Percentiles rank a stretch among this genome's conserved stretches.
phyloP scores from a whole-genome alignment of 768 basidiomycete genomes.

The Sporobolomyces phaffii region DNA sequence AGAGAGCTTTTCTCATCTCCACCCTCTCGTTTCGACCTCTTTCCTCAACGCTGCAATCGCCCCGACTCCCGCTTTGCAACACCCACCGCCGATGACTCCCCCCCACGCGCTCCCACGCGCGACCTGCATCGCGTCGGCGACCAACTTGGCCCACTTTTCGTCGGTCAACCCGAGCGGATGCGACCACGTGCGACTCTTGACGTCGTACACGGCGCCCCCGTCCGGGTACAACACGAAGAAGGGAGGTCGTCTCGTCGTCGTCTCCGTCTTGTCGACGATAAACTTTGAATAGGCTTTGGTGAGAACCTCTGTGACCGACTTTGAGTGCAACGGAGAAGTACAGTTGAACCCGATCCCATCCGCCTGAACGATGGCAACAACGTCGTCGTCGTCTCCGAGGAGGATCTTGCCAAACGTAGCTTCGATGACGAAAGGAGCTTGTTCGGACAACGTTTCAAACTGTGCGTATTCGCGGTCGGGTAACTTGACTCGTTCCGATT shows the following conservation, averaged over 20 bases:
- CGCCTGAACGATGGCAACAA: conserved; percentile 6
- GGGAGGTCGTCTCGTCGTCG: background rate
- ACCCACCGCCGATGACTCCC: conserved; percentile 46
- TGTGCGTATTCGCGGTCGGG: conserved; percentile 28
- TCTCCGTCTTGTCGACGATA: background rate
- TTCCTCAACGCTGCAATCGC: conserved; percentile 43
- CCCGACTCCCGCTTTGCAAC: conserved; percentile 46
- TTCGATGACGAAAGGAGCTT: conserved; percentile 11
- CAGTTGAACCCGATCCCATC: conserved; percentile 47
- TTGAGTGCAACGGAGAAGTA: conserved; percentile 44
- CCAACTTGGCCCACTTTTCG: conserved; percentile 40
- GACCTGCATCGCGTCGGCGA: conserved; percentile 32
- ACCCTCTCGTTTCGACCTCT: conserved; percentile 24
- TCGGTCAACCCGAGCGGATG: conserved; percentile 34
- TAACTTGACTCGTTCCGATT: conserved; percentile 12
- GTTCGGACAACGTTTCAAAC: background rate
- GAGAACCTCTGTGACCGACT: conserved; percentile 35
- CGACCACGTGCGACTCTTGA: conserved; percentile 42
- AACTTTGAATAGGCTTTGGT: conserved; percentile 2
- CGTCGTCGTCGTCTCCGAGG: background rate
- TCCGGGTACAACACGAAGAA: conserved; percentile 47
- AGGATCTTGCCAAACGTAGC: conserved; percentile 15
- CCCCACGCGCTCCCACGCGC: conserved; percentile 36
- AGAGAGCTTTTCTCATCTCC: background rate
- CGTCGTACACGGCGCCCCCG: conserved; percentile 47